phyloP scores from a whole-genome alignment of 768 basidiomycete species.

The Tulasnella sp. region DNA sequence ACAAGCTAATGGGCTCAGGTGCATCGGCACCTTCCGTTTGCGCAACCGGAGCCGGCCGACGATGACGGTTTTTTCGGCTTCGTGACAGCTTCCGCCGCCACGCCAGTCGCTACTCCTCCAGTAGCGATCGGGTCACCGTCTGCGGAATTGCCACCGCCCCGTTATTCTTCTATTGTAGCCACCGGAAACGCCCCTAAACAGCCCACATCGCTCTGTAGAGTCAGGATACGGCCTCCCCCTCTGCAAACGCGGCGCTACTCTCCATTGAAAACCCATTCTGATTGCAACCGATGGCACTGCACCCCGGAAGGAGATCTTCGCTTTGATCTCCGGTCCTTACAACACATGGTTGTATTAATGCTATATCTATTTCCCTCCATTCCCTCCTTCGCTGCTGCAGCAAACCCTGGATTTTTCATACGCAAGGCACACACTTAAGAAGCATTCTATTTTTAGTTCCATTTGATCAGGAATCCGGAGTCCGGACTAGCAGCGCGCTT shows the following conservation, averaged over 20 bases:
- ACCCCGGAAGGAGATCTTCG: slow-evolving; percentile 44
- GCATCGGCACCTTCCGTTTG: slow-evolving; percentile 40
- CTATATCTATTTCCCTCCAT: slow-evolving; percentile 69
- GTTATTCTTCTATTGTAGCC: slow-evolving; percentile 30
- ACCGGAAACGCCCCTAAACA: slow-evolving; percentile 75
- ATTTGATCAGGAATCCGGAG: slow-evolving; percentile 71
- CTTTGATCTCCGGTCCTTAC: slow-evolving; percentile 78
- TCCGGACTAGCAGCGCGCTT: slow-evolving; percentile 89
- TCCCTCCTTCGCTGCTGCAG: slow-evolving; percentile 69
- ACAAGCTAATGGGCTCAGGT: slow-evolving; percentile 44
- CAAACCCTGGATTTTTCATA: slow-evolving; percentile 32
- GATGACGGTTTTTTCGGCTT: slow-evolving; percentile 47
- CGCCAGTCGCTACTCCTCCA: slow-evolving; percentile 1
- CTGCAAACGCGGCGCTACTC: slow-evolving; percentile 75
- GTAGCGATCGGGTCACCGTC: slow-evolving; percentile 3
- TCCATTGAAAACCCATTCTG: slow-evolving; percentile 50
- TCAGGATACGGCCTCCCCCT: slow-evolving; percentile 81
- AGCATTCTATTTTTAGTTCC: no score
- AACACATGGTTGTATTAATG: slow-evolving; percentile 95
- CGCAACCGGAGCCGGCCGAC: slow-evolving; percentile 24
- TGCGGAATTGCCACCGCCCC: neutral
- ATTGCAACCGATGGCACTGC: slow-evolving; percentile 19
- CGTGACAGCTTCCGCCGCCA: slow-evolving; percentile 19
- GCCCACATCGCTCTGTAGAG: slow-evolving; percentile 51
- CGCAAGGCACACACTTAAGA: no score